Evolutionary conservation across 2,329 filamentous ascomycete genomes (phyloP).

Genomic region (Neonectria coccinea): DNA sequence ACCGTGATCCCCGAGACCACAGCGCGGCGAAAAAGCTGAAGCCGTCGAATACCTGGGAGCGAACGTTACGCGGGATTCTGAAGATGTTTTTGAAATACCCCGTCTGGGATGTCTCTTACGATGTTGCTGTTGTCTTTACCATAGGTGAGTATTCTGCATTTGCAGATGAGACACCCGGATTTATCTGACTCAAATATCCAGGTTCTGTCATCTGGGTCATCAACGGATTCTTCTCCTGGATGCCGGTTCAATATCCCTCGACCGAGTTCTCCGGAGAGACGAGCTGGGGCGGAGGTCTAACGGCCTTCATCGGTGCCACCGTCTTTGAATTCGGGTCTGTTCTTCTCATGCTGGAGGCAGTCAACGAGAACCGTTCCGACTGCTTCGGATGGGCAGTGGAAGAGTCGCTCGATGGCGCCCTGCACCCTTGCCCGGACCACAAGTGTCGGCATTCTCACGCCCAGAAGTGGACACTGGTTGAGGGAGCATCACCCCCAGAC

Average conservation of each 20-base stretch:
- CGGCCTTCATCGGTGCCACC: slow-evolving; percentile 74
- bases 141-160: slow-evolving; percentile 44
- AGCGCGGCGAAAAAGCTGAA: slow-evolving; percentile 36
- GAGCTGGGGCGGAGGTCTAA: slow-evolving; percentile 67
- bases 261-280: slow-evolving; percentile 67
- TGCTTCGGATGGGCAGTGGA: slow-evolving; percentile 79
- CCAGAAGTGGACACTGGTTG: slow-evolving; percentile 40
- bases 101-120: slow-evolving; percentile 57
- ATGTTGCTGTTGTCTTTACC: slow-evolving; percentile 55
- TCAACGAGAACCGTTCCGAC: slow-evolving; percentile 73
- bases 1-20: slow-evolving; percentile 27
- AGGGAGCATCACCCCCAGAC: slow-evolving; percentile 7
- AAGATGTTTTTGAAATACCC: slow-evolving; percentile 54
- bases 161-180: background rate
- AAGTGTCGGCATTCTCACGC: slow-evolving; percentile 46
- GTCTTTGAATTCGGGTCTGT: slow-evolving; percentile 74
- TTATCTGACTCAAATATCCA: slow-evolving; percentile 24
- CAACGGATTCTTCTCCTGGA: slow-evolving; percentile 73
- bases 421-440: slow-evolving; percentile 29
- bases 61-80: slow-evolving; percentile 46
- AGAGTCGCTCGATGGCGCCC: slow-evolving; percentile 33
- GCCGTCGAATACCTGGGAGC: slow-evolving; percentile 44
- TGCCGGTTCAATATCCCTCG: slow-evolving; percentile 66
- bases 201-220: slow-evolving; percentile 65
- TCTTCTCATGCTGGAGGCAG: slow-evolving; percentile 73